Base-by-base conservation (phyloP, 202 grass and related monocot species). In the Setaria italica region DNA sequence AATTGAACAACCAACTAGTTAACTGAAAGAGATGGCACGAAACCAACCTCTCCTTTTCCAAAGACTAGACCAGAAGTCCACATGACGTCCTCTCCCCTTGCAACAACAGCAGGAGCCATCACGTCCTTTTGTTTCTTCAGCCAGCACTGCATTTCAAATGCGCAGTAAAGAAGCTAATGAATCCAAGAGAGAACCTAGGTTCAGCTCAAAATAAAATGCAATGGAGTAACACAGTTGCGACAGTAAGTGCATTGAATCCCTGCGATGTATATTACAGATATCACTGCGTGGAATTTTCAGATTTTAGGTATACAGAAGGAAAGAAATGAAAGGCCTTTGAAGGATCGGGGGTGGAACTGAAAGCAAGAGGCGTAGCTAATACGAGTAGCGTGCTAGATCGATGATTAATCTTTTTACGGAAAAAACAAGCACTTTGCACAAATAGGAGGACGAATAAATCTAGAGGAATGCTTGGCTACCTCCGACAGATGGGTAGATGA, bases 51-150 rank as follows among this genome's bases (percentile, higher is more conserved):
- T 73, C 78, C 76, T 89, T 90, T 89, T 64, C 62, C 78, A 75
- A 92, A 94, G 56, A 95, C 70, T 47, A 93, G 84, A 62, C 95
- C 95, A 51, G 95, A 98, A 79, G 95, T 95, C 95, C 95, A 95
- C 83, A 95, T 95, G 43, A 89, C 84, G 46, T 90, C 74, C 51
- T 91, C 86, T 32, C 91, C 95, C 30, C 56, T 87, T 2, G 85
- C 86, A 16, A 86, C 47, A 29, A 98, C n/a, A 69, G 90, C 67
- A 79, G 95, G 93, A 35, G 84, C 67, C 69, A 95, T 58, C 49
- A 82, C 89, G 86, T 98, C 91, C 11, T 88, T 87, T 64, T 98
- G 95, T 82, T 95, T 90, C 88, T 98, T 95, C 60, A 98, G 79
- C 95, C 95, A 98, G 74, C 91, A 98, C 95, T 97, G 85, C 70